Evolutionary conservation across 257 asterid genomes (phyloP), one percentile per base, ranked within the genome.

Genomic region (Penstemon davidsonii): DNA sequence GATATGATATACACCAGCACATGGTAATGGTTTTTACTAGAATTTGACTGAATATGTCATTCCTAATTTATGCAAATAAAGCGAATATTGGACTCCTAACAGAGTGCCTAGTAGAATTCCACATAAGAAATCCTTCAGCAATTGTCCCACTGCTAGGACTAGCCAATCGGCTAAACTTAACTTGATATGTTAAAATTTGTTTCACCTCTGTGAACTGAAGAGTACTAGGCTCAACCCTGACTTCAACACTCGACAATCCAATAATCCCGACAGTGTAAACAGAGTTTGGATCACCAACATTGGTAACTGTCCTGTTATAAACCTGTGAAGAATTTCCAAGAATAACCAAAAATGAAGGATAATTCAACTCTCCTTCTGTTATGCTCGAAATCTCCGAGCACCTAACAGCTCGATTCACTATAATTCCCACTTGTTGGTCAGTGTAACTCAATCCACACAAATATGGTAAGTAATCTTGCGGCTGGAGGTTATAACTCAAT

Each of bases 401-500:
- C 0, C 51, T 13, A 4, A 65, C 60, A 5, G 3, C 18, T 0
- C 49, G 25, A 3, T 51, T 8, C 3, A 41, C 39, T 1, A 66
- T 40, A 51, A 40, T 4, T 3, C 51, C 12, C 3, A 66, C 62
- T 39, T 66, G 51, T 12, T 12, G 49, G 60, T n/a, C 11, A 3
- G 71, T 66, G 62, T 53, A 66, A 8, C 38, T 55, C 40, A 55
- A 25, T 2, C 42, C 61, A 25, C 61, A 55, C 3, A 55, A 11
- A 40, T 33, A 65, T 0, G 62, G 38, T 15, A 66, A 6, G 33
- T 66, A 66, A 38, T 41, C 11, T 66, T 4, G 18, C 18, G 18
- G 18, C 18, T 15, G 18, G 18, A 15, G 18, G 18, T 15, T 15
- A 15, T 15, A 15, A n/a, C n/a, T n/a, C n/a, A n/a, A n/a, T n/a